Evolutionary conservation across 1,139 yeast species (phyloP).

Genomic region (Protomyces pachydermus): DNA sequence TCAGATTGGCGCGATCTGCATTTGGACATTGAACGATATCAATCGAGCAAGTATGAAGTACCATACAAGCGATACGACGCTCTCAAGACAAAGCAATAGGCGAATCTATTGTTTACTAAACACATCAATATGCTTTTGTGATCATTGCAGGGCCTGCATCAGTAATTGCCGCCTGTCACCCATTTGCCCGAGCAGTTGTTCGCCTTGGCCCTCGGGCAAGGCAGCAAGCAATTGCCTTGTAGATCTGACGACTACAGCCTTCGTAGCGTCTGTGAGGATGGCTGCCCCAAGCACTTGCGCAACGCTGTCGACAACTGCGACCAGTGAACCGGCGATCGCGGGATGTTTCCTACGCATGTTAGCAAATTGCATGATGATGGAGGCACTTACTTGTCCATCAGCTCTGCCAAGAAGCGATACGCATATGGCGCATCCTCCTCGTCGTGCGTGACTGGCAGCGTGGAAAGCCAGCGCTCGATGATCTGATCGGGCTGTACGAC

Average conservation of each 20-base stretch:
- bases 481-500: conserved; percentile 55
- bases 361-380: conserved; percentile 35
- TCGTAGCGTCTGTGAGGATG: conserved; percentile 44
- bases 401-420: conserved; percentile 67
- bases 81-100: background rate
- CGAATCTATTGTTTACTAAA: background rate
- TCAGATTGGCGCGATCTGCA: conserved; percentile 28
- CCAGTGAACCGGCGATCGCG: conserved; percentile 52
- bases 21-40: conserved; percentile 39
- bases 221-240: conserved; percentile 7
- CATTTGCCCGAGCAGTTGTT: background rate
- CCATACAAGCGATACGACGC: conserved; percentile 8
- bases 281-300: conserved; percentile 70
- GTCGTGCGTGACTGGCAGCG: conserved; percentile 78
- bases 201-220: conserved; percentile 6
- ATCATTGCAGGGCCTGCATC: background rate
- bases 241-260: background rate
- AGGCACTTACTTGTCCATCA: conserved; percentile 50
- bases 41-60: conserved; percentile 37
- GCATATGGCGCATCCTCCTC: conserved; percentile 88
- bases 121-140: background rate
- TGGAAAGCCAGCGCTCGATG: conserved; percentile 69
- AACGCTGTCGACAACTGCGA: conserved; percentile 66
- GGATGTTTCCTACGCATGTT: conserved; percentile 45
- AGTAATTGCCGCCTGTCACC: background rate